A percentile compares a stretch with the other conserved stretches of the same genome.
These are phyloP conservation scores for Porphyridium purpureum DNA, from an alignment of 23 red algal species.

Conservation along the genomic window DNA sequence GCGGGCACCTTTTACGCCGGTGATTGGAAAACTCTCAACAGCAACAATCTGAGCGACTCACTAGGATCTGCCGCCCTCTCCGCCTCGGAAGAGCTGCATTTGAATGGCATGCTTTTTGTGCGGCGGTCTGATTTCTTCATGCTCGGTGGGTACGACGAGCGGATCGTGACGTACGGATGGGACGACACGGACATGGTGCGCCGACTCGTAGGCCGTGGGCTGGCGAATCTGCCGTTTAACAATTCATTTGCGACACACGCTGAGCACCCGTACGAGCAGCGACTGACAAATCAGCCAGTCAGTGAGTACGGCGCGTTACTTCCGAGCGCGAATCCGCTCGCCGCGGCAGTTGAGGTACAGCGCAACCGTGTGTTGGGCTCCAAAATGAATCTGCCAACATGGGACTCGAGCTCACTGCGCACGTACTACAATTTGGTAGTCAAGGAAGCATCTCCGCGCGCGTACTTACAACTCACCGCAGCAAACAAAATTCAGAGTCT, in stretches of 20 bases:
- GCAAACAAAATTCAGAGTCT: slow-evolving; percentile 23
- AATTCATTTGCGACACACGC: slow-evolving; percentile 12
- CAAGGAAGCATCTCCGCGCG: background rate
- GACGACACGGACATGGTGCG: slow-evolving; percentile 56
- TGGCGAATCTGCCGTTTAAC: too few species aligned
- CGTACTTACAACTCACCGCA: slow-evolving; percentile 4
- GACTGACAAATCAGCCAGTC: slow-evolving; percentile 13
- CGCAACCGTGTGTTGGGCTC: slow-evolving; percentile 38
- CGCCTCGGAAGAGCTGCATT: slow-evolving; percentile 21
- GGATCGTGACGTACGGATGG: slow-evolving; percentile 76
- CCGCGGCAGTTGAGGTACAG: slow-evolving; percentile 61
- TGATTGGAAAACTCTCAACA: slow-evolving; percentile 31
- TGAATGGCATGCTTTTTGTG: slow-evolving; percentile 34
- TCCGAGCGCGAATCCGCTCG: slow-evolving; percentile 30
- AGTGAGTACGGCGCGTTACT: slow-evolving; percentile 11
- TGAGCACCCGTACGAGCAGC: slow-evolving; percentile 14
- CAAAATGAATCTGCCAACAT: slow-evolving; percentile 13
- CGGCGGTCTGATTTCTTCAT: slow-evolving; percentile 10
- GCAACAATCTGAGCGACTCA: background rate
- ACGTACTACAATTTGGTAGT: slow-evolving; percentile 10
- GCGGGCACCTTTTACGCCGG: slow-evolving; percentile 33
- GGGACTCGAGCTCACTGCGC: slow-evolving; percentile 18
- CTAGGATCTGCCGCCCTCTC: background rate
- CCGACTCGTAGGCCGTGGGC: too few species aligned
- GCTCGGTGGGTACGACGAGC: slow-evolving; percentile 63